phyloP scores from a whole-genome alignment of 2,329 filamentous ascomycete genomes.

The Fusarium sambucinum region DNA sequence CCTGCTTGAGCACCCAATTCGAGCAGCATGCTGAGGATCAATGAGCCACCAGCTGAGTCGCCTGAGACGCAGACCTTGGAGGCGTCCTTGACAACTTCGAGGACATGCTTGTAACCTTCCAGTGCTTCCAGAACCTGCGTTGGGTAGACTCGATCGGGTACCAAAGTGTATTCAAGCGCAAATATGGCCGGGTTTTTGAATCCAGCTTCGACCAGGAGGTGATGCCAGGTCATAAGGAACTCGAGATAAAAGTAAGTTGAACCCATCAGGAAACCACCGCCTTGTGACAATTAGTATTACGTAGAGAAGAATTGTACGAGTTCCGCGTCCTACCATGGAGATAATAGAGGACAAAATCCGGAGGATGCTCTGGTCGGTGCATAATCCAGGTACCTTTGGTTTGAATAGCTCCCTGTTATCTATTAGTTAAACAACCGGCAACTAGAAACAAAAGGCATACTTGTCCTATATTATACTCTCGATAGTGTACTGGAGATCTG shows the following conservation, averaged over 20 bases:
- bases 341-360: conserved; percentile 86
- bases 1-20: conserved; percentile 64
- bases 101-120: conserved; percentile 77
- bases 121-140: conserved; percentile 78
- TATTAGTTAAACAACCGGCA: conserved; percentile 3
- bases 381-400: conserved; percentile 78
- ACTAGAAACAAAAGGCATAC: conserved; percentile 38
- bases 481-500: conserved; percentile 72
- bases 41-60: conserved; percentile 82
- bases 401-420: conserved; percentile 52
- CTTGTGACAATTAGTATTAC: conserved; percentile 53
- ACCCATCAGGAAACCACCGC: conserved; percentile 87
- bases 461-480: conserved; percentile 57
- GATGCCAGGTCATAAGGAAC: conserved; percentile 79
- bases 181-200: conserved; percentile 84
- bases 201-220: conserved; percentile 71
- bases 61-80: conserved; percentile 77
- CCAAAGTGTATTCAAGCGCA: conserved; percentile 82
- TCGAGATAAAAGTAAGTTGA: conserved; percentile 87
- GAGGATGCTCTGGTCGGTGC: conserved; percentile 67
- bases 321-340: conserved; percentile 71
- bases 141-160: conserved; percentile 79
- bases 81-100: conserved; percentile 68
- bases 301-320: background rate
- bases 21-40: conserved; percentile 79